Conservation (phyloP, 805 yeast genomes). For the Komagataella pseudopastoris region DNA sequence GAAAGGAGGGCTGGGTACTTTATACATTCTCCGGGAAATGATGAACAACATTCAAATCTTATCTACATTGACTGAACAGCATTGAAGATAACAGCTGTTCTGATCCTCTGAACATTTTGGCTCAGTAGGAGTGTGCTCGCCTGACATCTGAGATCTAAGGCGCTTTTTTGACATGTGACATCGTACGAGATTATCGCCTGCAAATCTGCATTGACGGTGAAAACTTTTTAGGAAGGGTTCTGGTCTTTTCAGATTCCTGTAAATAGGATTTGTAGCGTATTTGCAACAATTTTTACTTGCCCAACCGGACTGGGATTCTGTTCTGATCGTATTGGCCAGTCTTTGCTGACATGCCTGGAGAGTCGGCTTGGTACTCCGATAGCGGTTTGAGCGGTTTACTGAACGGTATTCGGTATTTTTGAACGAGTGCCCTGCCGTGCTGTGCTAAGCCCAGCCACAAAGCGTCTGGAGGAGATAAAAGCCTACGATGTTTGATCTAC, state of each 20-base stretch:
- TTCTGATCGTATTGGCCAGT: too few species aligned
- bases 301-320: too few species aligned
- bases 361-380: too few species aligned
- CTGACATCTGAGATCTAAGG: background rate
- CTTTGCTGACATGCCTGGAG: too few species aligned
- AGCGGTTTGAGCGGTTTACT: too few species aligned
- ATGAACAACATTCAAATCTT: background rate
- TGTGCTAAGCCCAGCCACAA: too few species aligned
- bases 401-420: too few species aligned
- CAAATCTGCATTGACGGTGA: background rate
- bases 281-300: too few species aligned
- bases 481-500: too few species aligned
- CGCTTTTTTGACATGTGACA: background rate
- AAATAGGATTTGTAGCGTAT: too few species aligned
- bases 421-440: too few species aligned
- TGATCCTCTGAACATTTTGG: background rate
- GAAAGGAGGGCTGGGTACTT: background rate
- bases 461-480: too few species aligned
- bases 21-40: background rate
- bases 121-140: background rate
- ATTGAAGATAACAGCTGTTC: background rate
- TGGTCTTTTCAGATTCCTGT: background rate
- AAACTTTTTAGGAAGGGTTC: background rate
- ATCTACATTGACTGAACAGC: background rate
- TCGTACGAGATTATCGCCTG: background rate